phyloP scores from a whole-genome alignment of 163 green algal species.

The Chlorella variabilis region DNA sequence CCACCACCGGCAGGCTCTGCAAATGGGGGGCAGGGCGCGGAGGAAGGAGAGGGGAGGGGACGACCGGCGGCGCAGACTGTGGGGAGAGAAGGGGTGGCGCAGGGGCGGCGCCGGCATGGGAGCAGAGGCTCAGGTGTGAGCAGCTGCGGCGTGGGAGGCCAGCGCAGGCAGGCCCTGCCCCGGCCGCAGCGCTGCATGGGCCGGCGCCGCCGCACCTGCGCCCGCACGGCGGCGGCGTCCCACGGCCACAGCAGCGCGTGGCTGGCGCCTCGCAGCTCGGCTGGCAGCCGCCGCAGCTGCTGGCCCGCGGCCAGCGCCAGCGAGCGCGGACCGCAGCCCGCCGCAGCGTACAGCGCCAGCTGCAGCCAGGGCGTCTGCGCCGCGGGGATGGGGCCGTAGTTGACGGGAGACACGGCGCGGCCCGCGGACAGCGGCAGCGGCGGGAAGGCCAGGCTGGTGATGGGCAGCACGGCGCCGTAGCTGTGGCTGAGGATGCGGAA shows the following conservation, averaged over 20 bases:
- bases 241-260: conserved; percentile 86
- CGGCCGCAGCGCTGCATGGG: not conserved
- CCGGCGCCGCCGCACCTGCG: conserved; percentile 28
- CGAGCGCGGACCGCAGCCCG: conserved; percentile 58
- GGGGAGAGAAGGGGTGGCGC: too few relatives aligned
- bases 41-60: too few relatives aligned
- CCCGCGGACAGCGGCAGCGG: conserved; percentile 65
- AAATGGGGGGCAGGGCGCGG: not conserved
- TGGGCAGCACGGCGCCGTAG: conserved; percentile 84
- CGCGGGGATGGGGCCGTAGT: conserved; percentile 73
- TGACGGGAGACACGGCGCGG: conserved; percentile 60
- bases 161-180: too few relatives aligned
- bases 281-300: conserved; percentile 75
- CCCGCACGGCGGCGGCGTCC: conserved; percentile 60
- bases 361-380: conserved; percentile 84
- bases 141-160: too few relatives aligned
- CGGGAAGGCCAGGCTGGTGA: conserved; percentile 75
- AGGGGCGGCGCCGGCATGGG: too few relatives aligned
- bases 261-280: conserved; percentile 58
- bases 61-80: too few relatives aligned
- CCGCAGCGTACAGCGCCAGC: conserved; percentile 76
- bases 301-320: conserved; percentile 78
- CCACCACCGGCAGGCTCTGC: conserved; percentile 56
- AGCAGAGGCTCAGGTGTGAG: too few relatives aligned
- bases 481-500: conserved; percentile 78